Evolutionary conservation across 352 stramenopile genomes (phyloP).

Genomic region (Thraustochytrium sp.): DNA sequence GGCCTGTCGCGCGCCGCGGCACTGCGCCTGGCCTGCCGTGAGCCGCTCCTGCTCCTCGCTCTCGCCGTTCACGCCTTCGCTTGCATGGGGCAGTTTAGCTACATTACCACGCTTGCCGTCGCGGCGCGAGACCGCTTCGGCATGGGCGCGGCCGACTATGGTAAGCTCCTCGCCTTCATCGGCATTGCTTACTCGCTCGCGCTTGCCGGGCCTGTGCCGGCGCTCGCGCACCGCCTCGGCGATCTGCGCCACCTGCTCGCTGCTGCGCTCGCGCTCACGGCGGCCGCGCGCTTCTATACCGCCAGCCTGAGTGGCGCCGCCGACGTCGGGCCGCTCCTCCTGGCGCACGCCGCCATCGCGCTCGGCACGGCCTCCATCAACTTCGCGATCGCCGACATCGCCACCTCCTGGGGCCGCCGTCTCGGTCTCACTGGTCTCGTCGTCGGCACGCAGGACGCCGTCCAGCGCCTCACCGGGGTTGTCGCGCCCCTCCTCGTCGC

Average conservation of each 20-base stretch:
- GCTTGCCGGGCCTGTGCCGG: not conserved
- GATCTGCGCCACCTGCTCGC: not conserved
- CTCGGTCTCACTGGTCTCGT: not conserved
- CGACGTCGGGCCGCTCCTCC: not conserved
- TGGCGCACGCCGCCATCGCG: not conserved
- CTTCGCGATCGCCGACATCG: slow-evolving; percentile 2
- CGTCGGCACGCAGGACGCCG: slow-evolving; percentile 10
- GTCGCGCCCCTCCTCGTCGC: not conserved
- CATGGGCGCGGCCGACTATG: slow-evolving; percentile 14
- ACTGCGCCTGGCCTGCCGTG: not conserved
- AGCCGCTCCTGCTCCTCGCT: not conserved
- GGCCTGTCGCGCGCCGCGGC: not conserved
- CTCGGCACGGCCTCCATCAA: slow-evolving; percentile 1
- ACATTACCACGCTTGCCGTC: slow-evolving; percentile 16
- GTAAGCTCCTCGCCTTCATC: not conserved
- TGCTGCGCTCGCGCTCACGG: not conserved
- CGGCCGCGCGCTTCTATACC: not conserved
- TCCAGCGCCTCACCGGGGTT: slow-evolving; percentile 4
- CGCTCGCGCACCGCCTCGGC: not conserved
- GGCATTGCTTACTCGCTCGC: slow-evolving; percentile 28
- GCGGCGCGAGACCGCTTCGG: not conserved
- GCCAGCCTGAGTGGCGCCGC: not conserved
- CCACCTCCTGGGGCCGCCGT: not conserved
- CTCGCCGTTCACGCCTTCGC: not conserved
- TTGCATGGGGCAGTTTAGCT: slow-evolving; percentile 23